phyloP scores from a whole-genome alignment of 2,329 filamentous ascomycete genomes.

The Penicillium sp. region DNA sequence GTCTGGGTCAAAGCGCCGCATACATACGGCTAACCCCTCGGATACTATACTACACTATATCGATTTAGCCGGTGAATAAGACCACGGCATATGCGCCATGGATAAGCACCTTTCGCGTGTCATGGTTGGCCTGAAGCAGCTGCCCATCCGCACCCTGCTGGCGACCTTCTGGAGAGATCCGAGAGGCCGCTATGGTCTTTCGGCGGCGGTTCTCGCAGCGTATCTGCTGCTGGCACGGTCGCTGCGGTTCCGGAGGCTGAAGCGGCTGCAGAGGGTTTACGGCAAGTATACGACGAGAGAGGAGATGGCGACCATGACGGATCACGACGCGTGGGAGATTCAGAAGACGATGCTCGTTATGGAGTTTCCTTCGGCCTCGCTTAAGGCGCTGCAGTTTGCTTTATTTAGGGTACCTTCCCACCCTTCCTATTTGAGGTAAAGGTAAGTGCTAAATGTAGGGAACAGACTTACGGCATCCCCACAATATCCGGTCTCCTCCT shows the following conservation, averaged over 20 bases:
- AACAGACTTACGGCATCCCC: conserved; percentile 61
- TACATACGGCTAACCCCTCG: neutral
- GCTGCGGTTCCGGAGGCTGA: conserved; percentile 36
- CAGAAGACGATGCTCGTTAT: conserved; percentile 50
- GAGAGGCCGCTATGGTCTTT: conserved; percentile 12
- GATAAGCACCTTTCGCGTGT: conserved; percentile 11
- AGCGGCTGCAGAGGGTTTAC: conserved; percentile 43
- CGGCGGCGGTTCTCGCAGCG: conserved; percentile 9
- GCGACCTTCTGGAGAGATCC: conserved; percentile 9
- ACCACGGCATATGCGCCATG: conserved; percentile 9
- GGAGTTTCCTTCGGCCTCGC: conserved; percentile 60
- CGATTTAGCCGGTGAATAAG: neutral
- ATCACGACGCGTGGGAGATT: conserved; percentile 58
- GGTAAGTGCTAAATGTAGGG: neutral
- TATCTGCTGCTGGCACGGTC: conserved; percentile 32
- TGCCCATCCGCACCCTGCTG: conserved; percentile 12
- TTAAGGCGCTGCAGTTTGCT: conserved; percentile 61
- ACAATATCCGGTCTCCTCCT: conserved; percentile 57
- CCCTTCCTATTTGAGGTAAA: neutral
- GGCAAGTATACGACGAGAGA: conserved; percentile 47
- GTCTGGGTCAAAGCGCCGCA: neutral
- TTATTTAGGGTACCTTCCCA: conserved; percentile 55
- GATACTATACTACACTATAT: neutral
- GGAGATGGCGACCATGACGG: conserved; percentile 56
- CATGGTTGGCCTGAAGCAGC: conserved; percentile 4